Conservation (phyloP, 2,329 filamentous ascomycete genomes). For the Sporothrix pallida region DNA sequence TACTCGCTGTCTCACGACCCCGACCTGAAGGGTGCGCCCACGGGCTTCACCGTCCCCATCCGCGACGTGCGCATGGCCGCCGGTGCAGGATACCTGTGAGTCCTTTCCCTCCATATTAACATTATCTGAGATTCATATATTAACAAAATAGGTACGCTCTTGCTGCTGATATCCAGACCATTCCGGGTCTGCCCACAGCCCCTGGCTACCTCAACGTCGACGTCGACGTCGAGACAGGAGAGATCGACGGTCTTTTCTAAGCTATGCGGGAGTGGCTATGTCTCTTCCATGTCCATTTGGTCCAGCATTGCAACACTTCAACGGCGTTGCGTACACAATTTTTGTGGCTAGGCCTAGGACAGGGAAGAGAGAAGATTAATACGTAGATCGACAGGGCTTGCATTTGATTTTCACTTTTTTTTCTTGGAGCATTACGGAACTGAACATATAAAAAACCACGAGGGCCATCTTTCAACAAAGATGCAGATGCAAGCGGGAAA, state of each 20-base stretch:
- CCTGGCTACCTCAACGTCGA: slow-evolving; percentile 96
- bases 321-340: slow-evolving; percentile 34
- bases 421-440: slow-evolving; percentile 31
- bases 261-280: neutral
- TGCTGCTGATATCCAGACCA: slow-evolving; percentile 97
- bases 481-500: slow-evolving; percentile 28
- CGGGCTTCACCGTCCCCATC: slow-evolving; percentile 92
- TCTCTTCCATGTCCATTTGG: neutral
- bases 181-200: slow-evolving; percentile 91
- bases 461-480: slow-evolving; percentile 39
- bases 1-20: slow-evolving; percentile 95
- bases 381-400: neutral
- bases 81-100: slow-evolving; percentile 88
- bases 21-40: slow-evolving; percentile 90
- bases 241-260: slow-evolving; percentile 89
- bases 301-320: slow-evolving; percentile 36
- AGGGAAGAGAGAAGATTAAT: neutral
- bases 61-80: slow-evolving; percentile 92
- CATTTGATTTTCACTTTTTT: slow-evolving; percentile 19
- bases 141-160: slow-evolving; percentile 70
- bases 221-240: slow-evolving; percentile 78
- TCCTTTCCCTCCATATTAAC: slow-evolving; percentile 37
- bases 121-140: slow-evolving; percentile 44
- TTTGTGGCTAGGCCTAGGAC: neutral
- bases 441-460: neutral